Evolutionary conservation across 176 grass and related monocot genomes (phyloP), one percentile per base, ranked within the genome.

Genomic region (Raddia guianensis): DNA sequence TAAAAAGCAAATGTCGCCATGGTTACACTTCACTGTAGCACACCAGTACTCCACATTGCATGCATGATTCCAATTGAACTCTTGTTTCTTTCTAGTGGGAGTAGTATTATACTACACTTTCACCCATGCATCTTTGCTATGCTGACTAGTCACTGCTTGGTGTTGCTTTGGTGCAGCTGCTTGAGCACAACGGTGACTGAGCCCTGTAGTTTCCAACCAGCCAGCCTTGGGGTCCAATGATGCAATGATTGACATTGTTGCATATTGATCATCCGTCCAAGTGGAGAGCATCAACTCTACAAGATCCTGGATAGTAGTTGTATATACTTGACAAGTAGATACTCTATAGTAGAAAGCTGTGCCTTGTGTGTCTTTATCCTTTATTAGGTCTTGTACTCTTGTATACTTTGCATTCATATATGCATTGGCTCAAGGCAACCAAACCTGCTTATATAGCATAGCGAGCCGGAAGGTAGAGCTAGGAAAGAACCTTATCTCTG

Each of bases 251-350:
- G 37, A 40, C 37, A 40, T 40, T 81, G 70, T 75, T 80, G 84
- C 70, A 8, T 63, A 56, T 68, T 68, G 75, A 86, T 80, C 77
- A 80, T 81, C 70, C 77, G 52, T 68, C 62, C 84, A 86, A 75
- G 84, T 86, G 84, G 84, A 81, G 84, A 58, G 18, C 73, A 80
- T 86, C 77, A 45, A 74, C 70, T 50, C 77, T 75, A 44, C 27
- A 75, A 86, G 84, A 80, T 86, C 77, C 77, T 86, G 70, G 51
- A 48, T 44, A 80, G 81, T 81, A 75, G 84, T 75, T 86, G 14
- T 50, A 80, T 75, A 74, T 50, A 75, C 27, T 27, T 81, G 45
- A 50, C 62, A 74, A 67, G 55, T 57, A 61, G 77, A 81, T 86
- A 74, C 51, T 60, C 70, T 60, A 81, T 62, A 68, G 77, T 32